Evolutionary conservation across 495 filamentous ascomycete genomes (phyloP), one percentile per base, ranked within the genome.

Genomic region (Hyphodiscus hymeniophilus): DNA sequence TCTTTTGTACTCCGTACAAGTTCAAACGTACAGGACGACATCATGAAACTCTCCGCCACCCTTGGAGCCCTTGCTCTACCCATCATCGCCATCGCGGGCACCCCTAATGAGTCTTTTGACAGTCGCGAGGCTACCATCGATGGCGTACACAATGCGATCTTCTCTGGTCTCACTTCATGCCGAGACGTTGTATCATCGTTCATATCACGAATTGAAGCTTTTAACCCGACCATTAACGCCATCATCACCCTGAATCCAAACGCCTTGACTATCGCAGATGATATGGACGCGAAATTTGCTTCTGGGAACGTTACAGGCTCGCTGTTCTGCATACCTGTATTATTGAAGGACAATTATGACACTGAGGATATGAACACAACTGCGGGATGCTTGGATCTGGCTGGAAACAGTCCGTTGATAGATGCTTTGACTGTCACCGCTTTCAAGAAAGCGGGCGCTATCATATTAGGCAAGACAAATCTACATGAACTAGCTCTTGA

Each of bases 381-480:
- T 1, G 77, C 71, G 0, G 75, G 69, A 16, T 71, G 66, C 38
- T 43, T 64, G 13, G 75, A 66, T 44, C 62, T 85, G 2, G 59
- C 59, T 18, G 51, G 62, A 5, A 70, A 74, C 13, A 54, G 50
- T 18, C 76, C 77, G 72, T n/a, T n/a, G n/a, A n/a, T n/a, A n/a
- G n/a, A n/a, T n/a, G n/a, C 76, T 1, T 62, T 70, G 0, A 63
- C 72, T 0, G 77, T 82, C 0, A 50, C 49, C 10, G 75, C 69
- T 0, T 42, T 85, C 7, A 68, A 61, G 15, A 51, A 39, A 2
- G 77, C 76, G 2, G 81, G 82, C 0, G 77, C 77, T 0, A 69
- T 85, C n/a, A 77, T 85, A 15, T 60, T 85, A 0, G 81, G 77
- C 0, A 85, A 85, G 51, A 63, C 77, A 0, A 85, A 84, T 58